Conservation (phyloP, 2,329 filamentous ascomycete genomes). For the Cytospora chrysosperma region DNA sequence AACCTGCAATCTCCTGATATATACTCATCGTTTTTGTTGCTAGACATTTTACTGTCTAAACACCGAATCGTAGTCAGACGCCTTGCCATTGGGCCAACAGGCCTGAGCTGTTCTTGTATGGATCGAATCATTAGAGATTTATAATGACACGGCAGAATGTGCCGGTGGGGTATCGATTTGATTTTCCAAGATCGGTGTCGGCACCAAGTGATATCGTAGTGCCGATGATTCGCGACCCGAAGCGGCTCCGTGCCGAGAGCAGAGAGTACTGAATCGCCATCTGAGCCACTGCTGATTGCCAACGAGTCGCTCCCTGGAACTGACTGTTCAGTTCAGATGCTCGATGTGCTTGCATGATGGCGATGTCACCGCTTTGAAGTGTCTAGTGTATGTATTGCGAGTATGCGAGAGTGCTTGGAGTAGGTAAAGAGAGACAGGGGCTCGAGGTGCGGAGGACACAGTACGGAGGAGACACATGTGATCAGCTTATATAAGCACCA, state of each 20-base stretch:
- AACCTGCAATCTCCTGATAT: constrained; percentile 25
- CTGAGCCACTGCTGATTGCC: too few species aligned
- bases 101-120: constrained; percentile 6
- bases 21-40: neutral
- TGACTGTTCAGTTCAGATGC: neutral
- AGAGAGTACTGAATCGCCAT: neutral
- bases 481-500: neutral
- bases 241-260: neutral
- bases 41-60: too few species aligned
- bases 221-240: neutral
- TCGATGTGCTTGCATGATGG: neutral
- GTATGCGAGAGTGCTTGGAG: too few species aligned
- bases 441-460: neutral
- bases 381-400: too few species aligned
- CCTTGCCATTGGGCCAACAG: constrained; percentile 41
- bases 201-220: neutral
- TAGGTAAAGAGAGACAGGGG: neutral
- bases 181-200: too few species aligned
- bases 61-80: constrained; percentile 42
- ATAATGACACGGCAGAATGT: neutral
- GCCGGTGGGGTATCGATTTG: neutral
- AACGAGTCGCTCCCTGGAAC: neutral
- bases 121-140: neutral
- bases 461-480: neutral
- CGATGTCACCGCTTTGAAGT: too few species aligned